Conservation (phyloP, 371 early-diverging fungal genomes). For the Coemansia sp. region DNA sequence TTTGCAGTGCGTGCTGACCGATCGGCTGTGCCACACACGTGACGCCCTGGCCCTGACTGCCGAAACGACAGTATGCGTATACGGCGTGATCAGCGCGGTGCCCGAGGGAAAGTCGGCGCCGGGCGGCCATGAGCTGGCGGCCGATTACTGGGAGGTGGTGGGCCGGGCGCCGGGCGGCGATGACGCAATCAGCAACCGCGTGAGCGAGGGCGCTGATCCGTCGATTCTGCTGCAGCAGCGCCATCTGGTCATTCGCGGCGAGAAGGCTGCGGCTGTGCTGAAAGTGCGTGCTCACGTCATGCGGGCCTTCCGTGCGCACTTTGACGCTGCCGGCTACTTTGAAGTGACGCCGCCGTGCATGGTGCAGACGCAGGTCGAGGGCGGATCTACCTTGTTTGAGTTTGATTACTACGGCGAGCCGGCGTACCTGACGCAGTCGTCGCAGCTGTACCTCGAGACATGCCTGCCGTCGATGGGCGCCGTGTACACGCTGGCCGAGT, state of each 20-base stretch:
- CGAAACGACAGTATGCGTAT: slow-evolving; percentile 89
- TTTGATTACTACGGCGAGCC: slow-evolving; percentile 98
- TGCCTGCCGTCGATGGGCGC: slow-evolving; percentile 95
- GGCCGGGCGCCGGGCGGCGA: slow-evolving; percentile 94
- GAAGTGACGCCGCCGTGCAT: slow-evolving; percentile 99
- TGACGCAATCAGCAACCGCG: slow-evolving; percentile 88
- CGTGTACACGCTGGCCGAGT: slow-evolving; percentile 97
- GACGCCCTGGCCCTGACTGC: slow-evolving; percentile 90
- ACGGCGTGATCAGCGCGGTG: slow-evolving; percentile 82
- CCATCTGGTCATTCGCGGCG: slow-evolving; percentile 96
- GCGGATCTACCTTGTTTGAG: slow-evolving; percentile 96
- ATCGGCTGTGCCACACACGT: slow-evolving; percentile 88
- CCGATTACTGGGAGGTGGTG: slow-evolving; percentile 94
- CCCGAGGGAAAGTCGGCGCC: slow-evolving; percentile 96
- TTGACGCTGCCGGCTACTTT: slow-evolving; percentile 74
- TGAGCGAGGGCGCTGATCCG: slow-evolving; percentile 87
- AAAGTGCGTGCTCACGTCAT: slow-evolving; percentile 88
- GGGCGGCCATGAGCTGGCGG: slow-evolving; percentile 91
- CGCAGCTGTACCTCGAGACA: slow-evolving; percentile 99
- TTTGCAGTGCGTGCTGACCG: slow-evolving; percentile 91
- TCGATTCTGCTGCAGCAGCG: slow-evolving; percentile 90
- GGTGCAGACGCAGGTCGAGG: slow-evolving; percentile 99
- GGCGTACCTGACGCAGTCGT: slow-evolving; percentile 99
- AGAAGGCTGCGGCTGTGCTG: slow-evolving; percentile 85
- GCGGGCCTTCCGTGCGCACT: slow-evolving; percentile 94